These are phyloP conservation scores for Diaporthe amygdali DNA, from an alignment of 2,329 filamentous ascomycete genomes.

Conservation along the genomic window DNA sequence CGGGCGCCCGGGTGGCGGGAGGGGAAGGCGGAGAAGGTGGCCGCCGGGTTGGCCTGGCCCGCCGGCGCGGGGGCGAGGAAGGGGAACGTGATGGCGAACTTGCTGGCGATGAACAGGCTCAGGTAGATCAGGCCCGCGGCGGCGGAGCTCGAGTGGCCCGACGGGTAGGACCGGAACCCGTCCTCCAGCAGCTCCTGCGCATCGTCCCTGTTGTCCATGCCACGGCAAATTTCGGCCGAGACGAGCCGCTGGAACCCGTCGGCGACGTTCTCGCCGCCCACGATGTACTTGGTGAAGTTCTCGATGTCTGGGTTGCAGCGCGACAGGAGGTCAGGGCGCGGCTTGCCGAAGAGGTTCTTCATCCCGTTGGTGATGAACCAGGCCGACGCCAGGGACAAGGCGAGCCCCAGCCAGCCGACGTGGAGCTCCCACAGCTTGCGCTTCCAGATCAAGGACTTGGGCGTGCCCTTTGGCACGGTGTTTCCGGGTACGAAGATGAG, in stretches of 20 bases:
- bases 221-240: constrained; percentile 75
- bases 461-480: constrained; percentile 66
- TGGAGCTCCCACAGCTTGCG: constrained; percentile 93
- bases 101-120: constrained; percentile 84
- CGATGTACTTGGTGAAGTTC: constrained; percentile 62
- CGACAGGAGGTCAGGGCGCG: constrained; percentile 81
- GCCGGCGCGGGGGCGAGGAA: constrained; percentile 60
- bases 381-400: constrained; percentile 70
- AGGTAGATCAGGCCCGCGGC: constrained; percentile 85
- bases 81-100: constrained; percentile 77
- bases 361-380: constrained; percentile 86
- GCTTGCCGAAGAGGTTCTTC: constrained; percentile 76
- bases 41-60: constrained; percentile 46
- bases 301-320: constrained; percentile 78
- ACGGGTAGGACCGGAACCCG: constrained; percentile 85
- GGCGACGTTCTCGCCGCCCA: constrained; percentile 65
- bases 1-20: constrained; percentile 60
- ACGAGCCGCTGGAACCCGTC: constrained; percentile 70
- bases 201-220: constrained; percentile 51
- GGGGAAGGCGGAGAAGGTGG: constrained; percentile 70
- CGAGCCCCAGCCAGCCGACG: constrained; percentile 82
- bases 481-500: constrained; percentile 75
- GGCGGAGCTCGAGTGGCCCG: constrained; percentile 76
- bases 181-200: constrained; percentile 65
- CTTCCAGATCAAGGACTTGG: constrained; percentile 71